Conservation (phyloP, 768 basidiomycete genomes). For the Mycena olivaceomarginata region DNA sequence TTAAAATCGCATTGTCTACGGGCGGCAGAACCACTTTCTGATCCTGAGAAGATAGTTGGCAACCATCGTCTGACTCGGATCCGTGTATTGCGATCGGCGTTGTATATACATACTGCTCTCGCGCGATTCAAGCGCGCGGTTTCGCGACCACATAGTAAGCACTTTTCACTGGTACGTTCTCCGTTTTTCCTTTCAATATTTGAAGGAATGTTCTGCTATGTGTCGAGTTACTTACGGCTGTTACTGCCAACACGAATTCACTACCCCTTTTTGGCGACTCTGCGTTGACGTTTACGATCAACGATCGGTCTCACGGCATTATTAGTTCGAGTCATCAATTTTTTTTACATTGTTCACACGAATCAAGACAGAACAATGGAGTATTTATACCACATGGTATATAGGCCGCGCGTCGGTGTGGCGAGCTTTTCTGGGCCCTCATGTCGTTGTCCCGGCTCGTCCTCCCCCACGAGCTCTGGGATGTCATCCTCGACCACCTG, state of each 20-base stretch:
- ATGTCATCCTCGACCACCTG: slow-evolving; percentile 57
- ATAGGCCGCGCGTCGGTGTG: slow-evolving; percentile 12
- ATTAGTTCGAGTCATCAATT: slow-evolving; percentile 28
- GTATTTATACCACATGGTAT: background rate
- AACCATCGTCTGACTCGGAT: background rate
- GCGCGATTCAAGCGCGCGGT: background rate
- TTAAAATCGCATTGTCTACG: background rate
- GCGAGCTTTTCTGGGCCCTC: background rate
- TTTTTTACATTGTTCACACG: slow-evolving; percentile 22
- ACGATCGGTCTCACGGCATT: slow-evolving; percentile 22
- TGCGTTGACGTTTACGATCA: no score
- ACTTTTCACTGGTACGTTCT: background rate
- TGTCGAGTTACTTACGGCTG: no score
- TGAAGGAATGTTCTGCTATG: no score
- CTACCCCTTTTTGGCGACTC: background rate
- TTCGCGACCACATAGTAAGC: background rate
- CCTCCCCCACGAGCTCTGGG: slow-evolving; percentile 54
- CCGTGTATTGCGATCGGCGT: background rate
- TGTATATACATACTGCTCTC: background rate
- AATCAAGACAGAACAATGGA: slow-evolving; percentile 32
- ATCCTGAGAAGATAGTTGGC: background rate
- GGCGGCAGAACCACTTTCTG: background rate
- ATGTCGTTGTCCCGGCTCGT: slow-evolving; percentile 16
- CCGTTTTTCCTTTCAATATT: no score
- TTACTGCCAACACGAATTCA: background rate